Evolutionary conservation across 2,329 filamentous ascomycete species (phyloP).

Genomic region (Fusarium cicatricum): DNA sequence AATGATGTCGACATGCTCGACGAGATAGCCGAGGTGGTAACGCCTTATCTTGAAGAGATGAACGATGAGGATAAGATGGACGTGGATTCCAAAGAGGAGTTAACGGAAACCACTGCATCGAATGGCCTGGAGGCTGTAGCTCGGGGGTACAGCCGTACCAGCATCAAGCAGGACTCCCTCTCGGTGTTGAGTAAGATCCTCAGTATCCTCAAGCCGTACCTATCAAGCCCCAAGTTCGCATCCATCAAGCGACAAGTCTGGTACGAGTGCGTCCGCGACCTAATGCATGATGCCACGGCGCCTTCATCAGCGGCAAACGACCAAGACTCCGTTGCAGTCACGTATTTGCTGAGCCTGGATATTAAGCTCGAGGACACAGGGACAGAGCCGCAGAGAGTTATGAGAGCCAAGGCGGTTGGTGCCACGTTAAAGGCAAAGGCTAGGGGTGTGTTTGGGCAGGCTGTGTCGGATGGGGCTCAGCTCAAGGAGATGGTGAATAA

Average conservation of each 20-base stretch:
- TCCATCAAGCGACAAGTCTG: constrained; percentile 59
- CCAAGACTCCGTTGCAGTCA: constrained; percentile 37
- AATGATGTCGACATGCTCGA: constrained; percentile 75
- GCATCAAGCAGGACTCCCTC: constrained; percentile 49
- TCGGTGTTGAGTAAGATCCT: constrained; percentile 52
- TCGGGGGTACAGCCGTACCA: constrained; percentile 56
- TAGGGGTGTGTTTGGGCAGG: constrained; percentile 53
- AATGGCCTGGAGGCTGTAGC: constrained; percentile 61
- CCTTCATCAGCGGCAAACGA: constrained; percentile 29
- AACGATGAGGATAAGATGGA: constrained; percentile 73
- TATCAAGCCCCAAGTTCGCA: constrained; percentile 50
- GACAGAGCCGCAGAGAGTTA: constrained; percentile 60
- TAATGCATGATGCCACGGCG: constrained; percentile 54
- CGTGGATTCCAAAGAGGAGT: constrained; percentile 63
- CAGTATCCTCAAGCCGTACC: constrained; percentile 51
- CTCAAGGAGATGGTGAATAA: constrained; percentile 45
- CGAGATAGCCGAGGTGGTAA: constrained; percentile 71
- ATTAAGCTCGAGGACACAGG: constrained; percentile 56
- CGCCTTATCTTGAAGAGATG: constrained; percentile 67
- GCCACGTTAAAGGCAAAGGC: constrained; percentile 53
- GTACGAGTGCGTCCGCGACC: constrained; percentile 58
- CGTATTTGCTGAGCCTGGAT: constrained; percentile 58
- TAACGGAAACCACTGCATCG: constrained; percentile 54
- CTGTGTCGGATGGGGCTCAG: constrained; percentile 38
- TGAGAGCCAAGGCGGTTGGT: constrained; percentile 56